These are phyloP conservation scores for Alternaria sp. DNA, from an alignment of 2,329 filamentous ascomycete genomes.

Conservation along the genomic window DNA sequence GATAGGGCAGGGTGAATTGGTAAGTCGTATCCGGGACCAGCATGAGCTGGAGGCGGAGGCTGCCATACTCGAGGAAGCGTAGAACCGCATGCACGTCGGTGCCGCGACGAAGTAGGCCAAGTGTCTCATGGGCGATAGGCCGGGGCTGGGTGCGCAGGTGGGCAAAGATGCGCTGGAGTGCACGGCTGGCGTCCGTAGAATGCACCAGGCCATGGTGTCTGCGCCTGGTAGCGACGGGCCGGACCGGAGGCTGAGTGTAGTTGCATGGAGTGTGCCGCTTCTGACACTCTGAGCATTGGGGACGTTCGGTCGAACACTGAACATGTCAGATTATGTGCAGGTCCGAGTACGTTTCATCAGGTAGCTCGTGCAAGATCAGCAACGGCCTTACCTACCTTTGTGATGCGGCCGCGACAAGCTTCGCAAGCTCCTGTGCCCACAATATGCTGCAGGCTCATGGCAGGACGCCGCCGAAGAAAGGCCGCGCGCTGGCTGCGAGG, in stretches of 20 bases:
- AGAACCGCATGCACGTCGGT: neutral
- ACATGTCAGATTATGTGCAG: neutral
- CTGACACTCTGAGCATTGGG: conserved; percentile 7
- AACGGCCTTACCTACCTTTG: neutral
- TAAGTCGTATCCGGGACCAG: neutral
- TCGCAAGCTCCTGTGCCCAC: neutral
- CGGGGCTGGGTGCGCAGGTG: conserved; percentile 5
- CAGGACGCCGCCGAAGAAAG: conserved; percentile 1
- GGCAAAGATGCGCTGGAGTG: conserved; percentile 8
- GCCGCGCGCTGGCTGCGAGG: neutral
- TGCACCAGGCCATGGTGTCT: neutral
- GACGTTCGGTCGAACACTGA: conserved; percentile 8
- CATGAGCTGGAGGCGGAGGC: conserved; percentile 7
- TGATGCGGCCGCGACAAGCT: conserved; percentile 13
- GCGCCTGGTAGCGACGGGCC: conserved; percentile 1
- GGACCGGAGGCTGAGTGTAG: neutral
- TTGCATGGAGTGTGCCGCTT: conserved; percentile 6
- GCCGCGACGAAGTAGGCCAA: neutral
- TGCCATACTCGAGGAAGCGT: conserved; percentile 9
- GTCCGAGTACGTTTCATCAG: neutral
- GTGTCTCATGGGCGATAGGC: neutral
- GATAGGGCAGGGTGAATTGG: conserved; percentile 8
- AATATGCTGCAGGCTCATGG: neutral
- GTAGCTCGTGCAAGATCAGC: neutral
- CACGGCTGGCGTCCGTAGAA: neutral